These are phyloP conservation scores for Kwoniella shandongensis DNA, from an alignment of 768 basidiomycete genomes.

Conservation along the genomic window DNA sequence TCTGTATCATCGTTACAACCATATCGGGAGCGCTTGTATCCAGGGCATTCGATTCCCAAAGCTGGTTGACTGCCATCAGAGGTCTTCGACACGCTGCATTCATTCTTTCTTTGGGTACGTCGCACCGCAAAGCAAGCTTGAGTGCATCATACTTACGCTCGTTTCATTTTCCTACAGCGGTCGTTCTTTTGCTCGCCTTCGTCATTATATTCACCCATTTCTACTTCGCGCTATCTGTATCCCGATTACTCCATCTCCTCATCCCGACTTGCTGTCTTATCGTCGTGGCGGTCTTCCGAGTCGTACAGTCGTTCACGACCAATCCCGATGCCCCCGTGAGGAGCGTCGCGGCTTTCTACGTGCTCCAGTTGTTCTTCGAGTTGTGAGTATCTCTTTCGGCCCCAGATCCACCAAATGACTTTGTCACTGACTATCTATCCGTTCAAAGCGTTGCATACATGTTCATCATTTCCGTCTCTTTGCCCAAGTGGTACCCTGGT, in stretches of 20 bases:
- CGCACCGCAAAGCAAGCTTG: not conserved
- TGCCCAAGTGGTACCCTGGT: constrained; percentile 29
- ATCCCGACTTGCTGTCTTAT: constrained; percentile 1
- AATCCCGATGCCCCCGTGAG: constrained; percentile 7
- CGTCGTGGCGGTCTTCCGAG: constrained; percentile 20
- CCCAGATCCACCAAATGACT: not conserved
- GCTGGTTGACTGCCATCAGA: constrained; percentile 13
- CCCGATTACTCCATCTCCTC: constrained; percentile 16
- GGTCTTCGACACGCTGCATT: constrained; percentile 12
- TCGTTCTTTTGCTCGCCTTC: constrained; percentile 11
- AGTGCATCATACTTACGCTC: too few relatives aligned
- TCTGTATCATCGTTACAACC: constrained; percentile 17
- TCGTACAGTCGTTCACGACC: constrained; percentile 11
- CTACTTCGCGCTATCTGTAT: constrained; percentile 9
- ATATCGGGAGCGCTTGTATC: constrained; percentile 16
- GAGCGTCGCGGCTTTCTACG: constrained; percentile 19
- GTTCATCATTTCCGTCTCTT: constrained; percentile 25
- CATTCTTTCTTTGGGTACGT: constrained; percentile 26
- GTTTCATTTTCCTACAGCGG: constrained; percentile 10
- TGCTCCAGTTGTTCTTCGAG: constrained; percentile 26
- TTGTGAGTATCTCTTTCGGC: constrained; percentile 17
- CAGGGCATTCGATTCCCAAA: constrained; percentile 10
- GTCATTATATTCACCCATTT: constrained; percentile 11
- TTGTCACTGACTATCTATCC: not conserved
- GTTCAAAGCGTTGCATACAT: constrained; percentile 15